Evolutionary conservation across 768 basidiomycete genomes (phyloP).

Genomic region (Calocera cornea): DNA sequence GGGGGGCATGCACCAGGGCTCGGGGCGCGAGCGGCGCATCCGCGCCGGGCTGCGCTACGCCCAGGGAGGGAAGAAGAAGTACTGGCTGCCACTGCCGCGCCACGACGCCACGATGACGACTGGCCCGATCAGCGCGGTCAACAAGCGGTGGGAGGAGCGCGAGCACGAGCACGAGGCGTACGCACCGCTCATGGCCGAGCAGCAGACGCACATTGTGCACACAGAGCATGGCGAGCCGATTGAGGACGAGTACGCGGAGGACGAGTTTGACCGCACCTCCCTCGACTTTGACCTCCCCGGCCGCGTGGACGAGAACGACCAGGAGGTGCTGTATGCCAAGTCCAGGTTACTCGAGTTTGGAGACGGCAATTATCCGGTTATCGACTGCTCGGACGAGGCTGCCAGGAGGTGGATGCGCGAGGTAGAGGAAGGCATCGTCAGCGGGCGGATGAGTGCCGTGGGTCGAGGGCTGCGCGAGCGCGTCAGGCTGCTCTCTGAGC

Average conservation of each 20-base stretch:
- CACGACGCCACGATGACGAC: slow-evolving; percentile 24
- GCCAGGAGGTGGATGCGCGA: slow-evolving; percentile 57
- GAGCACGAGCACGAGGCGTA: slow-evolving; percentile 43
- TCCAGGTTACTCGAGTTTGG: slow-evolving; percentile 75
- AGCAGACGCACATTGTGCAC: slow-evolving; percentile 53
- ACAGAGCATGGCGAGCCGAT: slow-evolving; percentile 30
- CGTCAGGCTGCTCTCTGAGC: slow-evolving; percentile 11
- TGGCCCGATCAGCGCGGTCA: slow-evolving; percentile 25
- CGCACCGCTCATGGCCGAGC: slow-evolving; percentile 56
- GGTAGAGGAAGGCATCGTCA: slow-evolving; percentile 73
- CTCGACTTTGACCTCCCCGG: neutral
- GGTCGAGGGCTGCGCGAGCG: slow-evolving; percentile 53
- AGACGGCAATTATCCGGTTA: slow-evolving; percentile 78
- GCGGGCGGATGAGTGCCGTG: slow-evolving; percentile 40
- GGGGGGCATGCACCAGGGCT: slow-evolving; percentile 81
- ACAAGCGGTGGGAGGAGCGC: slow-evolving; percentile 22
- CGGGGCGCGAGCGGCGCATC: slow-evolving; percentile 72
- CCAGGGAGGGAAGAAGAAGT: slow-evolving; percentile 81
- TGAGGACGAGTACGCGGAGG: slow-evolving; percentile 57
- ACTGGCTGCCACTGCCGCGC: slow-evolving; percentile 76
- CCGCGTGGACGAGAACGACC: neutral
- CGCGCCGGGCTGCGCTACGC: slow-evolving; percentile 84
- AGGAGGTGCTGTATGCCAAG: slow-evolving; percentile 52
- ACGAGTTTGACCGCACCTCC: slow-evolving; percentile 27
- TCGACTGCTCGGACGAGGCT: slow-evolving; percentile 71